A percentile compares a stretch with the other conserved stretches of the same genome.
Evolutionary conservation across 2,329 filamentous ascomycete genomes (phyloP).

Genomic region (Venturia oleaginea): DNA sequence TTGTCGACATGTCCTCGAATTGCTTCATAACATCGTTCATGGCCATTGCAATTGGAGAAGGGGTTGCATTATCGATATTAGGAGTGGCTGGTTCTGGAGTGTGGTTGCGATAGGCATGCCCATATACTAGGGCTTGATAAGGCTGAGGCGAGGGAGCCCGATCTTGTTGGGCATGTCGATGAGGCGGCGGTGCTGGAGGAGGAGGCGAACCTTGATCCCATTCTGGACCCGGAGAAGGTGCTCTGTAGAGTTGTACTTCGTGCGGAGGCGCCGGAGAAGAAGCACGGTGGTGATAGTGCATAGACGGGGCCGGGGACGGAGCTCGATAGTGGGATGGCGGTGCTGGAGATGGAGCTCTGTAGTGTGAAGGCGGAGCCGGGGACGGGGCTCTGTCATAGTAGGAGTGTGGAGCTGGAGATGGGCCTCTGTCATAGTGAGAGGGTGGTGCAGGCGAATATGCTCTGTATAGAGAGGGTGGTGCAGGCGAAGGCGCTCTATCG

Average conservation of each 20-base stretch:
- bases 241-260: conserved; percentile 22
- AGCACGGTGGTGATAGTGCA: conserved; percentile 10
- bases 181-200: conserved; percentile 76
- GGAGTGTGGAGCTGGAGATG: conserved; percentile 16
- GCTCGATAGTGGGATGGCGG: conserved; percentile 19
- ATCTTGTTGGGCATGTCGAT: conserved; percentile 45
- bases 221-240: conserved; percentile 27
- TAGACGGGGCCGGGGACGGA: conserved; percentile 14
- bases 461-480: conserved; percentile 8
- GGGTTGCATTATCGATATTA: conserved; percentile 47
- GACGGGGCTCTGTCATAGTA: conserved; percentile 17
- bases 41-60: conserved; percentile 82
- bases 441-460: conserved; percentile 26
- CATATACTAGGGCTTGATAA: conserved; percentile 11
- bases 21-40: conserved; percentile 99
- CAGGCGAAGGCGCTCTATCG: conserved; percentile 18
- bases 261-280: conserved; percentile 13
- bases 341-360: conserved; percentile 25
- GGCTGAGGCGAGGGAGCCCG: conserved; percentile 39
- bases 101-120: conserved; percentile 24
- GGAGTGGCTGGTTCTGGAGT: conserved; percentile 48
- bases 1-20: conserved; percentile 66
- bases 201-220: conserved; percentile 53
- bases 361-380: conserved; percentile 25
- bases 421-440: conserved; percentile 14